Conservation (phyloP, 1,284 basidiomycete species). For the Phenoliferia sp. region DNA sequence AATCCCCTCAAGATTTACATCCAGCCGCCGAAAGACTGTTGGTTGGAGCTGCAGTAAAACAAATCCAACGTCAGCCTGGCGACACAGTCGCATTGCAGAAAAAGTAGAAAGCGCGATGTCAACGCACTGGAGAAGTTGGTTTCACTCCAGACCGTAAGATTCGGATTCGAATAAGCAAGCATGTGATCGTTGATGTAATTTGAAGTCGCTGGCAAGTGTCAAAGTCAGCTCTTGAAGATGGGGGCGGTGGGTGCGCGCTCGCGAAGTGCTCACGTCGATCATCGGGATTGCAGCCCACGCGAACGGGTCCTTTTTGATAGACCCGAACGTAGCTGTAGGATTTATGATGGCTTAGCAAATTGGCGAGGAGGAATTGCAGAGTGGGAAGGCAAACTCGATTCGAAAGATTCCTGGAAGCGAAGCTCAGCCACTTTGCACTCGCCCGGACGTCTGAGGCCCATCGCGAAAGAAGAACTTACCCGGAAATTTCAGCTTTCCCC, state of each 20-base stretch:
- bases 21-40: too few relatives aligned
- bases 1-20: too few relatives aligned
- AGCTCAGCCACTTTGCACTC: not conserved
- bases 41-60: too few relatives aligned
- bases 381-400: constrained; percentile 52
- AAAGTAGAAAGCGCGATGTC: too few relatives aligned
- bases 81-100: too few relatives aligned
- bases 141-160: not conserved
- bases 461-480: too few relatives aligned
- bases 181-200: not conserved
- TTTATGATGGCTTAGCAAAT: not conserved
- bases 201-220: not conserved
- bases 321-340: constrained; percentile 57
- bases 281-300: constrained; percentile 72
- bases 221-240: not conserved
- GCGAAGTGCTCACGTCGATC: not conserved
- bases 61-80: too few relatives aligned
- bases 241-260: too few relatives aligned
- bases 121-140: not conserved
- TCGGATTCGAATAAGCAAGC: not conserved
- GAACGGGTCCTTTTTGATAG: constrained; percentile 42
- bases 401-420: constrained; percentile 27
- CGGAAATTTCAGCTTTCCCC: too few relatives aligned
- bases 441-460: not conserved
- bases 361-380: not conserved